These are phyloP conservation scores for Gracilariopsis chorda DNA, from an alignment of 23 red algal genomes.

Conservation along the genomic window DNA sequence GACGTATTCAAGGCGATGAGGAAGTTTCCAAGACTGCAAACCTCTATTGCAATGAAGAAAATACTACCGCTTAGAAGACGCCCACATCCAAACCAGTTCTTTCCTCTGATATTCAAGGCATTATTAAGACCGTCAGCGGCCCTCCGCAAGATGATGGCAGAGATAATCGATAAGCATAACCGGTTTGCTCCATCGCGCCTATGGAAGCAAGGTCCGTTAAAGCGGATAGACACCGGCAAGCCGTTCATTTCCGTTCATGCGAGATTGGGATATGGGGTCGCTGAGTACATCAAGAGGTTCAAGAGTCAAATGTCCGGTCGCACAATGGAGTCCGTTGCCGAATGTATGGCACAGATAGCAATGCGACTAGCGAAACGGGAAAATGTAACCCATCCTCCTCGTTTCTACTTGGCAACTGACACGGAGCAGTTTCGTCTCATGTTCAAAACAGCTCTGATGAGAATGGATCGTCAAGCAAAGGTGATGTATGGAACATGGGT, in stretches of 20 bases:
- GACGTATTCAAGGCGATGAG: background rate
- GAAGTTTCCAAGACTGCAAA: background rate
- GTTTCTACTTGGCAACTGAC: slow-evolving; percentile 36
- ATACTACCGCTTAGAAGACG: background rate
- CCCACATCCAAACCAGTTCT: background rate
- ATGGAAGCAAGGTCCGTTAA: background rate
- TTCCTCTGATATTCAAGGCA: slow-evolving; percentile 22
- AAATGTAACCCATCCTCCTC: background rate
- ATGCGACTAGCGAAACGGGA: background rate
- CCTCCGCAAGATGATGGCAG: background rate
- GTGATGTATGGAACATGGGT: background rate
- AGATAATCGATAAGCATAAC: background rate
- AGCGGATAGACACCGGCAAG: background rate
- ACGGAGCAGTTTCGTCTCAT: background rate
- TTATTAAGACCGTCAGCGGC: background rate
- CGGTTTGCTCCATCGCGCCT: background rate
- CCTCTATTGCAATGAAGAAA: background rate
- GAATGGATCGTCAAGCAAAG: background rate
- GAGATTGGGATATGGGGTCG: slow-evolving; percentile 31
- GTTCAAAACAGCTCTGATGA: background rate
- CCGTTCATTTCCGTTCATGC: slow-evolving; percentile 32
- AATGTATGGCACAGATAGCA: background rate
- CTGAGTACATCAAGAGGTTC: slow-evolving; percentile 23
- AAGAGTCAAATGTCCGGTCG: background rate
- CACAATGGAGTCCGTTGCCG: background rate